Evolutionary conservation across 805 yeast species (phyloP).

Genomic region (Pichia californica): DNA sequence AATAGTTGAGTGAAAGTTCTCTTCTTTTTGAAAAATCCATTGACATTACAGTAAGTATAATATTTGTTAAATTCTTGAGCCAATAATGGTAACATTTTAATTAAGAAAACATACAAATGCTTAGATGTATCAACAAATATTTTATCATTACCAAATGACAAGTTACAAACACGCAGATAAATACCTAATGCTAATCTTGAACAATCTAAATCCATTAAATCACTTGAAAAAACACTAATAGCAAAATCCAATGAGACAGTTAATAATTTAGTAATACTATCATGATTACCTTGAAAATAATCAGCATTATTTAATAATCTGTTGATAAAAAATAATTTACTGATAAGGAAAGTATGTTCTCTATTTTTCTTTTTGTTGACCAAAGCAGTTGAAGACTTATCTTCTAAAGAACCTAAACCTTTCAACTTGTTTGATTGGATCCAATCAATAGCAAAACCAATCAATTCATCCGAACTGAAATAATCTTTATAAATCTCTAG

Average conservation of each 20-base stretch:
- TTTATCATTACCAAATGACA: conserved; percentile 19
- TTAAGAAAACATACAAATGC: conserved; percentile 38
- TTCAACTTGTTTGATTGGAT: conserved; percentile 50
- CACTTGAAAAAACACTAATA: conserved; percentile 47
- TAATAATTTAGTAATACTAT: conserved; percentile 31
- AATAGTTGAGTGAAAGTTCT: conserved; percentile 64
- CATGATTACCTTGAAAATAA: conserved; percentile 16
- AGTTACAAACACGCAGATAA: conserved; percentile 41
- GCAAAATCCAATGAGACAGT: conserved; percentile 47
- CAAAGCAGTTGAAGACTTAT: conserved; percentile 22
- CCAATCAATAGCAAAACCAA: conserved; percentile 38
- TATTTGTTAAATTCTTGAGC: conserved; percentile 45
- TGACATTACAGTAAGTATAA: conserved; percentile 42
- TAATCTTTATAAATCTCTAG: conserved; percentile 36
- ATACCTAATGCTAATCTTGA: conserved; percentile 59
- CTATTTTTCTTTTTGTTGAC: conserved; percentile 35
- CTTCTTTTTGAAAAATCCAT: conserved; percentile 42
- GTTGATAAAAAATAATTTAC: conserved; percentile 56
- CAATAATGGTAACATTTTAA: conserved; percentile 50
- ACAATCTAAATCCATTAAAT: conserved; percentile 47
- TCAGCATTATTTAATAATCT: conserved; percentile 37
- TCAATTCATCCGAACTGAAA: conserved; percentile 34
- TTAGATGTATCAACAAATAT: conserved; percentile 25
- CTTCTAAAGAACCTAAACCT: conserved; percentile 43
- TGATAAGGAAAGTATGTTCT: conserved; percentile 48